phyloP scores from a whole-genome alignment of 257 asterid genomes.

The Solanum appendiculatum region DNA sequence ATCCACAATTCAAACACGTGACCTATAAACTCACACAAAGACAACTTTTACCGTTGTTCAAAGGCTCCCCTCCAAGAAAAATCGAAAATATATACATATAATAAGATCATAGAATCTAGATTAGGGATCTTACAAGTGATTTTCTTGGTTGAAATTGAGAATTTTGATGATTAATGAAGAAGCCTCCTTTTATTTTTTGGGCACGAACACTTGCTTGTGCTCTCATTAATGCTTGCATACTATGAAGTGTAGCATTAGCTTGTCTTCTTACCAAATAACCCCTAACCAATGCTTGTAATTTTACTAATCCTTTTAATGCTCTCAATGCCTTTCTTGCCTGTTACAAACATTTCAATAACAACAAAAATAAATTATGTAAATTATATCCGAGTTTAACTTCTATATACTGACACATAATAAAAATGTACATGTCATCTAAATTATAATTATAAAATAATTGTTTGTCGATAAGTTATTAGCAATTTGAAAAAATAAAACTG shows the following conservation, averaged over 20 bases:
- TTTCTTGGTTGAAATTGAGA: slow-evolving; percentile 24
- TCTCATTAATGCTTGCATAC: slow-evolving; percentile 84
- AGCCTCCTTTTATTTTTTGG: slow-evolving; percentile 24
- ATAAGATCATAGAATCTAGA: background rate
- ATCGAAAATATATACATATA: rapidly evolving
- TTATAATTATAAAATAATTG: background rate
- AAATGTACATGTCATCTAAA: background rate
- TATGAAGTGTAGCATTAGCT: slow-evolving; percentile 56
- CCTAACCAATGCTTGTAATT: slow-evolving; percentile 63
- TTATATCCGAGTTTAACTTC: background rate
- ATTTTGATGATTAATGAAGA: background rate
- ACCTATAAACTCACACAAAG: background rate
- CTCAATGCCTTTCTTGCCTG: slow-evolving; percentile 86
- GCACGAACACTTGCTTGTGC: slow-evolving; percentile 79
- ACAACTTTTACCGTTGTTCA: background rate
- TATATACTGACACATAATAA: background rate
- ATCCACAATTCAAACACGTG: background rate
- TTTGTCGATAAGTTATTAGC: background rate
- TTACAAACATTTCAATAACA: background rate
- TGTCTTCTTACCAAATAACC: slow-evolving; percentile 76
- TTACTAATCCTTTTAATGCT: slow-evolving; percentile 77
- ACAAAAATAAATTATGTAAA: background rate
- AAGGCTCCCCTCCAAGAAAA: background rate
- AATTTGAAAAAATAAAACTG: background rate
- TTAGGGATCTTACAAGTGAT: slow-evolving; percentile 24